Evolutionary conservation across 768 basidiomycete species (phyloP), one percentile per base, ranked within the genome.

Genomic region (Auricularia sp.): DNA sequence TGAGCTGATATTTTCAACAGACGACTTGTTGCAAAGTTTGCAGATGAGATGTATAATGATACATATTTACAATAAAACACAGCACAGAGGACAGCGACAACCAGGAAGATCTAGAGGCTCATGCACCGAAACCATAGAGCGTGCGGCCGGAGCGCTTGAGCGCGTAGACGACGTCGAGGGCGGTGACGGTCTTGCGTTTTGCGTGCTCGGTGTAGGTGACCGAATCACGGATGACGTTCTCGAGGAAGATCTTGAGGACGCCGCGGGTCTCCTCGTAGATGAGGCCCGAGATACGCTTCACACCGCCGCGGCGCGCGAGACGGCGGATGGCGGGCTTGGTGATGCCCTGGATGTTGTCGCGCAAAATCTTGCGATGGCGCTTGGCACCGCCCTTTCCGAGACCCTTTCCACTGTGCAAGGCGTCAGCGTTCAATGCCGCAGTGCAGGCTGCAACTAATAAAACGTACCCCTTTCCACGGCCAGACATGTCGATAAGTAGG

Each of bases 141-240:
- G 82, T 85, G 63, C 83, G 75, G 36, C 78, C 79, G 56, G 78
- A 79, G 45, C 78, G 78, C 73, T 80, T 80, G 24, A 80, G 71
- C 16, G 79, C 79, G 64, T 80, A 80, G 34, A 80, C 79, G 34
- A 79, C 78, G 68, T 79, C 78, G 71, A 79, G 76, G 36, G 78
- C 78, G 44, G 77, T 79, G 69, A 78, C 77, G 34, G 72, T 73
- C 69, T 67, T 67, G 62, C 76, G 70, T 71, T 81, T 81, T 68
- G 80, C 79, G 79, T 81, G 80, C 71, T 81, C 80, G 68, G 79
- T 80, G 79, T 81, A 80, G 69, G 80, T 81, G 67, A 80, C 79
- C 37, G 79, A 79, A 73, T 80, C 80, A 63, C 79, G 75, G 73
- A 81, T 80, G 72, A 80, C 72, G 69, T 65, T 69, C 70, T 71